Evolutionary conservation across 768 basidiomycete genomes (phyloP).

Genomic region (Astraeus odoratus): DNA sequence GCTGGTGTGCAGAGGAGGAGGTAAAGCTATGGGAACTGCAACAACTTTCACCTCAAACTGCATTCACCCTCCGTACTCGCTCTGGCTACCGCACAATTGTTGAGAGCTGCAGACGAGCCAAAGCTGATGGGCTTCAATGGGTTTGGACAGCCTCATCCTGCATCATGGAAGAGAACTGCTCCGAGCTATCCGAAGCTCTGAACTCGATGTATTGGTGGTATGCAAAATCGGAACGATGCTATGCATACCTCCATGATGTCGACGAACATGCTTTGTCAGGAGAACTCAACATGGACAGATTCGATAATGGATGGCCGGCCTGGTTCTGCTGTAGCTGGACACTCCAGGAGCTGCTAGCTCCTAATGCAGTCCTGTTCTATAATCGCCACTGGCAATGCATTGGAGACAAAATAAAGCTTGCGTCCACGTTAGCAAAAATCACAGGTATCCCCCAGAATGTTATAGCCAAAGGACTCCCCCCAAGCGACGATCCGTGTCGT

Average conservation of each 20-base stretch:
- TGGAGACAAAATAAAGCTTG: conserved; percentile 4
- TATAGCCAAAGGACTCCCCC: conserved; percentile 1
- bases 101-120: neutral
- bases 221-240: conserved; percentile 9
- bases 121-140: conserved; percentile 2
- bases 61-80: too few species aligned
- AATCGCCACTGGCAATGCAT: conserved; percentile 7
- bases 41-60: too few species aligned
- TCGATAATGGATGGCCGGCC: neutral
- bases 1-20: too few species aligned
- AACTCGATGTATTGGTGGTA: conserved; percentile 17
- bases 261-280: neutral
- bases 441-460: conserved; percentile 1
- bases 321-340: conserved; percentile 15
- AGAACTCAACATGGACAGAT: neutral
- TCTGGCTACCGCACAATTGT: conserved; percentile 1
- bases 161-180: conserved; percentile 12
- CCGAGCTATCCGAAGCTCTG: conserved; percentile 15
- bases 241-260: conserved; percentile 12
- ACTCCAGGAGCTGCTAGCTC: conserved; percentile 9
- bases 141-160: conserved; percentile 15
- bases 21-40: too few species aligned
- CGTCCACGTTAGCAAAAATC: neutral
- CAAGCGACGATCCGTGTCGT: neutral
- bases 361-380: conserved; percentile 9